A percentile compares a stretch with the other conserved stretches of the same genome.
Evolutionary conservation across 1,284 basidiomycete species (phyloP).

Genomic region (Quambalaria eucalypti): DNA sequence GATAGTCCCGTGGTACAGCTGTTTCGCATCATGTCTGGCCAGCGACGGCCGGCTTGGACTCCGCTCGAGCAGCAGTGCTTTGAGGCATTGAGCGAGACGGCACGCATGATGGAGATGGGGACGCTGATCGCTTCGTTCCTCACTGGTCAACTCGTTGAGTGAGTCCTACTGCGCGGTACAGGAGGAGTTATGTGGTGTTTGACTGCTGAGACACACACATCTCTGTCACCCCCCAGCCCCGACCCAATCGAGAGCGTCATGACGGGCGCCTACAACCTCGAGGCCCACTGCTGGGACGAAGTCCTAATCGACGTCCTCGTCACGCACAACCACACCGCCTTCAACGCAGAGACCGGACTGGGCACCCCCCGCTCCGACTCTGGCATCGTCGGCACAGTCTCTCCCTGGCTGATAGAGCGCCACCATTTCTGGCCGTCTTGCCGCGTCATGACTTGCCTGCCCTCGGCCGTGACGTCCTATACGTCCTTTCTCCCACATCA

Average conservation of each 20-base stretch:
- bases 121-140: not conserved
- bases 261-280: not conserved
- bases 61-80: too few relatives aligned
- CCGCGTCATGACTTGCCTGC: not conserved
- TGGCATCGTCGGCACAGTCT: not conserved
- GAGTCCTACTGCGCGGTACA: not conserved
- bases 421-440: not conserved
- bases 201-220: not conserved
- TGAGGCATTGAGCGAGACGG: not conserved
- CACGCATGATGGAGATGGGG: not conserved
- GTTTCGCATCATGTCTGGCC: too few relatives aligned
- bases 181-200: not conserved
- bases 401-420: not conserved
- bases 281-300: not conserved
- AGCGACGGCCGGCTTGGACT: too few relatives aligned
- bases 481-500: not conserved
- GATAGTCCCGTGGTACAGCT: too few relatives aligned
- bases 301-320: not conserved
- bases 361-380: not conserved
- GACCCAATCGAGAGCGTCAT: not conserved
- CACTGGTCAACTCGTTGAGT: not conserved
- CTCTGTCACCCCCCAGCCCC: not conserved
- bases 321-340: not conserved
- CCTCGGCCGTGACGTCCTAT: conserved; percentile 1
- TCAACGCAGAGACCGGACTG: not conserved